Conservation (phyloP, 2,329 filamentous ascomycete genomes). For the Rutstroemia sp. region DNA sequence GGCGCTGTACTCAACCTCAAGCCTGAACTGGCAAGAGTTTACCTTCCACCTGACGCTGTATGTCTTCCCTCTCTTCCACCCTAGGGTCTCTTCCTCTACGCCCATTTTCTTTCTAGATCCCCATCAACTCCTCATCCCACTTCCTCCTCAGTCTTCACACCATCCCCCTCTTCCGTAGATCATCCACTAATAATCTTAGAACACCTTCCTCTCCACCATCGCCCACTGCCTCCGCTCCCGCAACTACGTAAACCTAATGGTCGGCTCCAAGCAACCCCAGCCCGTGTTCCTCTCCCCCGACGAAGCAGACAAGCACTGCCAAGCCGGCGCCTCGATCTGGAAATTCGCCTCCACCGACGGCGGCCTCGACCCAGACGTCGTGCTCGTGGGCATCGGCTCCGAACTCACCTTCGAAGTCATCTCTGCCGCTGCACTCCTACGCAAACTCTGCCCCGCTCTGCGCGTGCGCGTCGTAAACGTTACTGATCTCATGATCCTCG, state of each 20-base stretch:
- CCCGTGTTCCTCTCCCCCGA: constrained; percentile 50
- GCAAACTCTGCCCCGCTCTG: constrained; percentile 41
- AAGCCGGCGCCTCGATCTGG: constrained; percentile 52
- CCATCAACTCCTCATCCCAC: too few species aligned
- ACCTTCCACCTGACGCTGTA: constrained; percentile 55
- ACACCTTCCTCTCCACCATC: constrained; percentile 58
- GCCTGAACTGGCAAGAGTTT: constrained; percentile 51
- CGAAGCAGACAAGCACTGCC: constrained; percentile 55
- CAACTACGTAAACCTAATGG: constrained; percentile 61
- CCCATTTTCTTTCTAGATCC: too few species aligned
- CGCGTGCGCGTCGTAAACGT: constrained; percentile 57
- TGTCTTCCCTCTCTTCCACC: too few species aligned
- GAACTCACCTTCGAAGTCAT: constrained; percentile 61
- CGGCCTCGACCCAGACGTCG: constrained; percentile 51
- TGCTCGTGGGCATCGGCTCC: constrained; percentile 56
- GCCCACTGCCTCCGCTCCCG: constrained; percentile 53
- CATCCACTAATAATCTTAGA: constrained; percentile 27
- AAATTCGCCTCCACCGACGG: constrained; percentile 52
- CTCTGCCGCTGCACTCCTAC: constrained; percentile 49
- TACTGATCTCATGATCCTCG: constrained; percentile 57
- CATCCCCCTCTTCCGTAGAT: not conserved
- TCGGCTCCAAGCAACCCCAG: constrained; percentile 59
- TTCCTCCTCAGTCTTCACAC: too few species aligned
- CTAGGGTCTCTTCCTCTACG: too few species aligned
- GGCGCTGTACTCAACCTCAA: constrained; percentile 59